phyloP scores from a whole-genome alignment of 2,329 filamentous ascomycete species.

The Sarocladium strictum region DNA sequence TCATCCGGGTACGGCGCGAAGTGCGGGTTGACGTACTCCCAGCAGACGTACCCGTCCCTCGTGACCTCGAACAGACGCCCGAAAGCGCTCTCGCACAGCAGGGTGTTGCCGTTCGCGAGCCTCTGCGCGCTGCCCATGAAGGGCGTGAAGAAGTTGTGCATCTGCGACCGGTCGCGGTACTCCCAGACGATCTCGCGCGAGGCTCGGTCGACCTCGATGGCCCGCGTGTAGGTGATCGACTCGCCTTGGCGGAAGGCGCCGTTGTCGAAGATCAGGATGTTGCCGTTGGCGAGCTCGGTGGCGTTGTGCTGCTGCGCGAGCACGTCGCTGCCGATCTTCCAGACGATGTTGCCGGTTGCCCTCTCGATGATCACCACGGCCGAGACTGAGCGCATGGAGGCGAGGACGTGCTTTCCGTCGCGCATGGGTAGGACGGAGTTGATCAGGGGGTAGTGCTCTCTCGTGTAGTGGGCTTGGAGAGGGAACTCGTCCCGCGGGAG shows the following conservation, averaged over 20 bases:
- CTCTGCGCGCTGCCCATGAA: slow-evolving; percentile 25
- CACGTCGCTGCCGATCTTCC: slow-evolving; percentile 18
- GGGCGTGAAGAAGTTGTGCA: slow-evolving; percentile 24
- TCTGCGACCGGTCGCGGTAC: slow-evolving; percentile 22
- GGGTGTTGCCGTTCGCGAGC: slow-evolving; percentile 20
- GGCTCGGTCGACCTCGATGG: slow-evolving; percentile 18
- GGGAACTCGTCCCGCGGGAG: slow-evolving; percentile 21
- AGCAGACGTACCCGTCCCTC: slow-evolving; percentile 19
- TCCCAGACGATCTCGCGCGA: slow-evolving; percentile 22
- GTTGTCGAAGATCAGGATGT: slow-evolving; percentile 25
- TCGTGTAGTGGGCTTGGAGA: slow-evolving; percentile 23
- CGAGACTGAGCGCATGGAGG: slow-evolving; percentile 22
- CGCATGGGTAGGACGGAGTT: slow-evolving; percentile 22
- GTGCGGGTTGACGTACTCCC: slow-evolving; percentile 24
- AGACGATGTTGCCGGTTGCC: slow-evolving; percentile 20
- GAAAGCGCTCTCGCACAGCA: slow-evolving; percentile 23
- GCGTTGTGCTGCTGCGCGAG: slow-evolving; percentile 25
- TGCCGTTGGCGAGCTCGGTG: slow-evolving; percentile 22
- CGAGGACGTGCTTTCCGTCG: slow-evolving; percentile 22
- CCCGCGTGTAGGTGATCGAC: slow-evolving; percentile 22
- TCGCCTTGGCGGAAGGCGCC: slow-evolving; percentile 22
- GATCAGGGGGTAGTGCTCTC: slow-evolving; percentile 25
- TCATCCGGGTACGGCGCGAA: slow-evolving; percentile 20
- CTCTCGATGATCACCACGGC: slow-evolving; percentile 22
- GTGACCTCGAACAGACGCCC: slow-evolving; percentile 23